These are phyloP conservation scores for Monosporozyma siamensis DNA, from an alignment of 805 yeast genomes.

Conservation along the genomic window DNA sequence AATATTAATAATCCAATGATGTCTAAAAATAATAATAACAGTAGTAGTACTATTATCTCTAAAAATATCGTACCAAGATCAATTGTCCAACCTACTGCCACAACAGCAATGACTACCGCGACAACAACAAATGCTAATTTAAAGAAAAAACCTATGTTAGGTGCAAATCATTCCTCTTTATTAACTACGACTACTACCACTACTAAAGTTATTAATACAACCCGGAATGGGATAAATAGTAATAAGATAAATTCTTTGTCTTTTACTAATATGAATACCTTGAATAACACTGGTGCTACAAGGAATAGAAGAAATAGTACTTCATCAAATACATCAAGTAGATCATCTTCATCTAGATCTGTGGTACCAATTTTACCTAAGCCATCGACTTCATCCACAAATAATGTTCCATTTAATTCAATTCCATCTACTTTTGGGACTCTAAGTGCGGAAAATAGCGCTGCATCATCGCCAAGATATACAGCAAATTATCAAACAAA, in stretches of 20 bases:
- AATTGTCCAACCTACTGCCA: conserved; percentile 10
- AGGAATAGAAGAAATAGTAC: conserved; percentile 22
- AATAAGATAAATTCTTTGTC: conserved; percentile 1
- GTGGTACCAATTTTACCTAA: conserved; percentile 31
- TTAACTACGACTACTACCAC: conserved; percentile 2
- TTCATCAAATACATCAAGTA: conserved; percentile 25
- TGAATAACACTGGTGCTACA: not conserved
- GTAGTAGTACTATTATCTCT: conserved; percentile 5
- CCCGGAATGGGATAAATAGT: not conserved
- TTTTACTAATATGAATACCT: not conserved
- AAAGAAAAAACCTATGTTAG: conserved; percentile 4
- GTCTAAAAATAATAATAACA: conserved; percentile 5
- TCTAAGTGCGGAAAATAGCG: conserved; percentile 21
- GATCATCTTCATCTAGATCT: conserved; percentile 26
- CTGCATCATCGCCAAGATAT: conserved; percentile 26
- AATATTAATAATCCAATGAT: conserved; percentile 1
- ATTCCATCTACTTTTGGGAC: conserved; percentile 6
- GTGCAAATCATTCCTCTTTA: not conserved
- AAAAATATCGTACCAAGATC: conserved; percentile 9
- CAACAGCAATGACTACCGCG: conserved; percentile 8
- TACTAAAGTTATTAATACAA: not conserved
- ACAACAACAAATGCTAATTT: not conserved
- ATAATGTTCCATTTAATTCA: not conserved
- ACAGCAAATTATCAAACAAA: conserved; percentile 2
- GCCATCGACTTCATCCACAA: conserved; percentile 19